Evolutionary conservation across 148 eudicot genomes (phyloP).

Genomic region (Nepenthes mirabilis): DNA sequence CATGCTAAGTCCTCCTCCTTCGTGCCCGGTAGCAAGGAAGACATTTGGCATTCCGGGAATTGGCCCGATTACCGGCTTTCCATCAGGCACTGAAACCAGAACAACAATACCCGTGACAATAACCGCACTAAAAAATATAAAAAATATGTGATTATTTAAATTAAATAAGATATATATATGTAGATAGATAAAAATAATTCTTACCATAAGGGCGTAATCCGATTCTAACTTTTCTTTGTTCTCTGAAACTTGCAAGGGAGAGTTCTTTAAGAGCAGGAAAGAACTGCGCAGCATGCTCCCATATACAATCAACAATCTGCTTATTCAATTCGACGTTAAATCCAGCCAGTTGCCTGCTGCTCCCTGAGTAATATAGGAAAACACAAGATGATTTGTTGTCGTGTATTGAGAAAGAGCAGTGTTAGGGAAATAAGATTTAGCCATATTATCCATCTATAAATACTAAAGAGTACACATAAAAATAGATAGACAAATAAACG

Average conservation of each 20-base stretch:
- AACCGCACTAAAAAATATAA: not conserved
- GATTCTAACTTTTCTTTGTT: conserved; percentile 49
- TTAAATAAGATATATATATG: not conserved
- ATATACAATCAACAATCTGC: conserved; percentile 41
- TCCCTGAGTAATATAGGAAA: conserved; percentile 27
- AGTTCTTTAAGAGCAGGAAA: conserved; percentile 52
- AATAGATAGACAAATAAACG: no score
- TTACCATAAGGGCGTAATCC: conserved; percentile 96
- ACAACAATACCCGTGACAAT: not conserved
- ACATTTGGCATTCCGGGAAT: conserved; percentile 59
- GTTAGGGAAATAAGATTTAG: no score
- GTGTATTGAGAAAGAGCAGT: no score
- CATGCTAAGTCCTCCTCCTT: conserved; percentile 88
- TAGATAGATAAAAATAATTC: conserved; percentile 8
- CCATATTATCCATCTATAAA: no score
- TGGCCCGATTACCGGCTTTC: conserved; percentile 78
- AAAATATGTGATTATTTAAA: not conserved
- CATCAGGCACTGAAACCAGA: conserved; percentile 65
- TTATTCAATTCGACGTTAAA: conserved; percentile 55
- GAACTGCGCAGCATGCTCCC: conserved; percentile 71
- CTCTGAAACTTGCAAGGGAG: conserved; percentile 29
- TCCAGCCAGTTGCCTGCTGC: conserved; percentile 90
- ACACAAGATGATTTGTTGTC: no score
- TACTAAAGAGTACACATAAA: no score
- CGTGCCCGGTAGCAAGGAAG: conserved; percentile 86